Evolutionary conservation across 306 rosid genomes (phyloP), one percentile per base, ranked within the genome.

Genomic region (Citrullus mucosospermus): DNA sequence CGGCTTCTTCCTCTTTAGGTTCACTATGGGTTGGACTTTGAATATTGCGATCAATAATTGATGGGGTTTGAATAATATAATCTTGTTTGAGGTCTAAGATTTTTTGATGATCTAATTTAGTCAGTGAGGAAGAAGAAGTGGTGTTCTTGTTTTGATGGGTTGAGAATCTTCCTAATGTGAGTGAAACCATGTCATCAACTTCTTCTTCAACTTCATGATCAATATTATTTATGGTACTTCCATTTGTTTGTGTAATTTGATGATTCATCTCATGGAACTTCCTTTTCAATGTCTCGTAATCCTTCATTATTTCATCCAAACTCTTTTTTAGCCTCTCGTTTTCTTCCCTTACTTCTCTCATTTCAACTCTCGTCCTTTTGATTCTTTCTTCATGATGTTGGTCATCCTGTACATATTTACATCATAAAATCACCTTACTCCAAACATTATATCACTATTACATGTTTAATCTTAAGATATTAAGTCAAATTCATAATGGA

Each of bases 301-400:
- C 97, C 57, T 82, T 91, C 89, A 89, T 81, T 53, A 92, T 82
- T 79, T 82, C 62, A 28, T 83, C 88, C 76, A 95, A 82, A 65
- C 59, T 28, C 80, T 68, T 89, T 80, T 92, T 94, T 67, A 95
- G 83, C 84, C 92, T 89, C 68, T 89, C 65, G 48, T 95, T 95
- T 85, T 95, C 97, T 86, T 89, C 92, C 32, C 83, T 85, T 41
- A 91, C 93, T 78, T 90, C 87, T 3, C 88, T 82, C 92, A 95
- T 90, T 82, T 90, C 88, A 2, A 86, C 90, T 82, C 85, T 92
- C 1, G 93, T 81, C 34, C 81, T 83, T 82, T 91, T 90, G 5
- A 94, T 58, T 36, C 56, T 86, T 77, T 87, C 86, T 56, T 84
- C 92, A 38, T 86, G 88, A 4, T 56, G 34, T n/a, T 51, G 8